These are phyloP conservation scores for Leptomonas seymouri DNA, from an alignment of 208 protist genomes.

Conservation along the genomic window DNA sequence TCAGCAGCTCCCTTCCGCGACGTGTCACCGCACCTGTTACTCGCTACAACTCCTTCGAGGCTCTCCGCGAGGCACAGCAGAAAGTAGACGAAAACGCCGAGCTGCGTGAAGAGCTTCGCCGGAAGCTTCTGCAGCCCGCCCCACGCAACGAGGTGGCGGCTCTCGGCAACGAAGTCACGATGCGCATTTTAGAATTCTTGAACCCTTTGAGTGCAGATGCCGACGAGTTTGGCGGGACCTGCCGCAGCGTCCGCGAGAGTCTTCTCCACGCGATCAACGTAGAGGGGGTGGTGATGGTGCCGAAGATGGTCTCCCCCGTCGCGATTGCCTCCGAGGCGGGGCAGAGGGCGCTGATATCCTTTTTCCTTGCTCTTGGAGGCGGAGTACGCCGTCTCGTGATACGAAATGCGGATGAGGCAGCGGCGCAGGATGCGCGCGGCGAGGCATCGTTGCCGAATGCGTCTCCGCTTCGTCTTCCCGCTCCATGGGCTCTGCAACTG, in stretches of 20 bases:
- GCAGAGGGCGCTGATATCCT: constrained; percentile 35
- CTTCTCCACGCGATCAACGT: constrained; percentile 22
- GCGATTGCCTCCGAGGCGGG: constrained; percentile 27
- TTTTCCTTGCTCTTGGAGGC: constrained; percentile 29
- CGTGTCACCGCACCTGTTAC: constrained; percentile 16
- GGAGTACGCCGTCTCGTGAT: constrained; percentile 46
- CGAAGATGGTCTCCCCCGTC: constrained; percentile 33
- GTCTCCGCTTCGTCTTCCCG: constrained; percentile 23
- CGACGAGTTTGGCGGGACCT: constrained; percentile 46
- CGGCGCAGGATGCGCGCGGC: constrained; percentile 35
- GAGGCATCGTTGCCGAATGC: constrained; percentile 15
- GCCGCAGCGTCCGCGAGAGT: constrained; percentile 51
- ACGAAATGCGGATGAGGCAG: constrained; percentile 33
- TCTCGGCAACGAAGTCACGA: constrained; percentile 39
- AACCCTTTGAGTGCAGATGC: constrained; percentile 22
- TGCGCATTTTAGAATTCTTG: constrained; percentile 45
- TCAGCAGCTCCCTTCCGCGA: constrained; percentile 8
- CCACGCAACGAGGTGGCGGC: constrained; percentile 49
- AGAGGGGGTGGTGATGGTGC: constrained; percentile 46
- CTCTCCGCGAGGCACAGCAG: constrained; percentile 29
- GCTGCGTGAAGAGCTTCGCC: constrained; percentile 39
- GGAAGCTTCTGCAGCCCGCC: constrained; percentile 36
- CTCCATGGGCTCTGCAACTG: constrained; percentile 43
- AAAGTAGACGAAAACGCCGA: constrained; percentile 39
- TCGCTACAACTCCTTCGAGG: constrained; percentile 48